Conservation (phyloP, 176 grass and related monocot species). For the Rhipidocladum racemiflorum region DNA sequence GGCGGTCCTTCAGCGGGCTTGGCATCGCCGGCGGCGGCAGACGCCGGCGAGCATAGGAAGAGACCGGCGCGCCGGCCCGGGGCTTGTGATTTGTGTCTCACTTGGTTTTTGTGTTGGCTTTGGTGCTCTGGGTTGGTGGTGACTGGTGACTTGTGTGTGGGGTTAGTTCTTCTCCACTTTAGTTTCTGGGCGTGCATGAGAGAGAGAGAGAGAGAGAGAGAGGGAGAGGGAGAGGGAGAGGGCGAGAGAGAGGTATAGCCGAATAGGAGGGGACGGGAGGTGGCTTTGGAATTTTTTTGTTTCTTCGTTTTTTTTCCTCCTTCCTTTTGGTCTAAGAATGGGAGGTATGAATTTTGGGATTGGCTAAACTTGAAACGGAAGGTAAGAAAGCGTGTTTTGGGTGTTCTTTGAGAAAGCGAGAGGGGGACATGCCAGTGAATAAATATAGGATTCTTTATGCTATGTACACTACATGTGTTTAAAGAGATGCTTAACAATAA, state of each 20-base stretch:
- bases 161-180: not conserved
- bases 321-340: not conserved
- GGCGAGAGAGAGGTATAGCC: not conserved
- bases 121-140: constrained; percentile 25
- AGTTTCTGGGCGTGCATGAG: not conserved
- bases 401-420: not conserved
- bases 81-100: not conserved
- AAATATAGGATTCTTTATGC: too few relatives aligned
- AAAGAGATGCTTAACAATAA: too few relatives aligned
- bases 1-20: constrained; percentile 56
- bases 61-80: constrained; percentile 29
- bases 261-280: not conserved
- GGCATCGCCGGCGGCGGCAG: constrained; percentile 48
- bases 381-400: not conserved
- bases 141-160: not conserved
- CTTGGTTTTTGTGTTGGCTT: not conserved
- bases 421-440: too few relatives aligned
- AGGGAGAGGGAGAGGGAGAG: too few relatives aligned
- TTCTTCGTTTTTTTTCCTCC: too few relatives aligned
- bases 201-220: too few relatives aligned
- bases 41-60: constrained; percentile 43
- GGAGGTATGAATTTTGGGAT: not conserved
- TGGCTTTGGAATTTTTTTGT: not conserved
- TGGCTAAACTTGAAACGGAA: constrained; percentile 26
- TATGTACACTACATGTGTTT: too few relatives aligned